phyloP scores from a whole-genome alignment of 2,329 filamentous ascomycete genomes.

The Aspergillus transmontanensis region DNA sequence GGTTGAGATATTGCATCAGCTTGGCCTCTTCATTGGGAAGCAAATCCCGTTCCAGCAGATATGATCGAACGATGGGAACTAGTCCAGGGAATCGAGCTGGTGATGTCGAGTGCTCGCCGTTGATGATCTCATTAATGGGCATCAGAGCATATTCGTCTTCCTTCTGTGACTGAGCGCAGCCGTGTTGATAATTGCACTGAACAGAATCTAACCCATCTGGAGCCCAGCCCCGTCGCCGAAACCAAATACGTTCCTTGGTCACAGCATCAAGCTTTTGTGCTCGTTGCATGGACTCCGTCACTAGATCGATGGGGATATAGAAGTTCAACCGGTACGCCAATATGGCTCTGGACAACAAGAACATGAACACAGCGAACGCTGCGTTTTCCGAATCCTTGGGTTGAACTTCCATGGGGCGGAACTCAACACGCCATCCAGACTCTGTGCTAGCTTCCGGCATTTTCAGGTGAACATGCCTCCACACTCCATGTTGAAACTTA shows the following conservation, averaged over 20 bases:
- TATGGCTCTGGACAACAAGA: constrained; percentile 83
- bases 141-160: constrained; percentile 7
- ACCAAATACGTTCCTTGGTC: constrained; percentile 75
- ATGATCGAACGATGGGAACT: constrained; percentile 15
- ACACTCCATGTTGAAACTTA: constrained; percentile 19
- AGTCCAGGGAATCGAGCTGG: constrained; percentile 14
- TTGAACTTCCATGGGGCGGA: constrained; percentile 92
- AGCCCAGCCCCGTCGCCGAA: constrained; percentile 81
- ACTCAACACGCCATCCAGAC: constrained; percentile 91
- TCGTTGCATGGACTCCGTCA: constrained; percentile 90
- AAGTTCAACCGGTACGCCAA: constrained; percentile 86
- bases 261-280: constrained; percentile 80
- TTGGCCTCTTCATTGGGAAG: constrained; percentile 1
- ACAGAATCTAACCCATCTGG: neutral
- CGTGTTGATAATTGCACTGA: neutral
- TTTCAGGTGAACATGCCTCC: constrained; percentile 22
- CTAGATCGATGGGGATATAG: constrained; percentile 79
- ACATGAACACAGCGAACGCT: constrained; percentile 88
- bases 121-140: constrained; percentile 17
- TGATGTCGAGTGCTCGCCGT: constrained; percentile 10
- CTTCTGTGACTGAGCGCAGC: neutral
- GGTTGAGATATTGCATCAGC: constrained; percentile 12
- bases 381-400: constrained; percentile 94
- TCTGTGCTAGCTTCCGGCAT: constrained; percentile 69
- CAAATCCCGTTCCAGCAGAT: constrained; percentile 12